These are phyloP conservation scores for Chlorella sorokiniana DNA, from an alignment of 139 green algal genomes.

Conservation along the genomic window DNA sequence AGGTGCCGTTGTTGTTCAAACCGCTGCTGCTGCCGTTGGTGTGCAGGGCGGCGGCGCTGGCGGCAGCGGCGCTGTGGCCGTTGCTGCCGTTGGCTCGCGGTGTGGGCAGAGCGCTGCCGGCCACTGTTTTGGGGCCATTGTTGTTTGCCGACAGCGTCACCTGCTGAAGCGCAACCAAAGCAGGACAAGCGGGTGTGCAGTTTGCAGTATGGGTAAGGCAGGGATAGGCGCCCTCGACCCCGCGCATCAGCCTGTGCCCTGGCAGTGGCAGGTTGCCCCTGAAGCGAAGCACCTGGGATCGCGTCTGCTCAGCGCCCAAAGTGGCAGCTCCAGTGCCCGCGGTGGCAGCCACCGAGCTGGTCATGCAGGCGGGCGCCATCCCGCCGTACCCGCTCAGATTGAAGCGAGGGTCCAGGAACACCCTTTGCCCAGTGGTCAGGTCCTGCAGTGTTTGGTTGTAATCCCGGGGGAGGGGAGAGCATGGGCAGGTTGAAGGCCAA, in stretches of 20 bases:
- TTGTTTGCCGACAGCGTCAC: background rate
- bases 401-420: constrained; percentile 42
- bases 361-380: background rate
- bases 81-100: background rate
- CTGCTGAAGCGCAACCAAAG: background rate
- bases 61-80: background rate
- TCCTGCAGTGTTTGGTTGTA: constrained; percentile 7
- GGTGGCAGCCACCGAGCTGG: constrained; percentile 1
- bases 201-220: background rate
- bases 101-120: background rate
- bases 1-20: background rate
- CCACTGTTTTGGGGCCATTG: background rate
- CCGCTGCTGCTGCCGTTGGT: background rate
- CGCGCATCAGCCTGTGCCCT: too few species aligned
- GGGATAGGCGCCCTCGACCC: too few species aligned
- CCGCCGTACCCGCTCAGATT: constrained; percentile 11
- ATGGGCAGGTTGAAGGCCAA: background rate
- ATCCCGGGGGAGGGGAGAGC: too few species aligned
- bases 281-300: background rate
- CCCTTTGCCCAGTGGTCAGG: constrained; percentile 33
- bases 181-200: background rate
- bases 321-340: constrained; percentile 7
- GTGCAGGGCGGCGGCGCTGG: background rate
- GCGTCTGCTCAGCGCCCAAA: background rate
- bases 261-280: too few species aligned